A percentile compares a stretch with the other conserved stretches of the same genome.
Conservation (phyloP, 176 grass and related monocot species). For the Tillandsia leiboldiana region DNA sequence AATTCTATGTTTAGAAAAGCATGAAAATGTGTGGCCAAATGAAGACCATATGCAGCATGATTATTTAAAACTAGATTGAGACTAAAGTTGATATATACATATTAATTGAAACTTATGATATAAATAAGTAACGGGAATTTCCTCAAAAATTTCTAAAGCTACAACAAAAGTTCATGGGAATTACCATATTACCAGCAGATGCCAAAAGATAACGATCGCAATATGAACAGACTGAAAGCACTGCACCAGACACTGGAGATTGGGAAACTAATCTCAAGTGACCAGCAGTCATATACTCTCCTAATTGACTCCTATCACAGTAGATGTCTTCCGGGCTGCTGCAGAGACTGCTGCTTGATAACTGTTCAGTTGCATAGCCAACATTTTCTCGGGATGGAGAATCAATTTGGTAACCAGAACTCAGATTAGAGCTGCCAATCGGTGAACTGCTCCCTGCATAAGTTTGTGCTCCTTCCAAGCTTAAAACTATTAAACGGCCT, state of each 20-base stretch:
- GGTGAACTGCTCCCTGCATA: slow-evolving; percentile 35
- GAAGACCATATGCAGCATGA: too few relatives aligned
- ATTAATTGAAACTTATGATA: too few relatives aligned
- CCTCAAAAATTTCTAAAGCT: too few relatives aligned
- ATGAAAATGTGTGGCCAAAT: too few relatives aligned
- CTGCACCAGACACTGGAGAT: slow-evolving; percentile 54
- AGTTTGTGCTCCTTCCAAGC: slow-evolving; percentile 55
- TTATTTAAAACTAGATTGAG: too few relatives aligned
- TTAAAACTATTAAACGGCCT: slow-evolving; percentile 76
- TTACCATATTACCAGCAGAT: slow-evolving; percentile 87
- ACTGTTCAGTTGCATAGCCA: slow-evolving; percentile 64
- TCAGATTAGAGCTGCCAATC: slow-evolving; percentile 48
- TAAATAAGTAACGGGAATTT: too few relatives aligned
- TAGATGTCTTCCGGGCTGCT: slow-evolving; percentile 54
- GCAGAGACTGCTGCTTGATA: slow-evolving; percentile 50
- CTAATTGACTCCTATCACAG: slow-evolving; percentile 52
- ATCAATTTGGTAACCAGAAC: slow-evolving; percentile 39
- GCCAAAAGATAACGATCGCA: slow-evolving; percentile 84
- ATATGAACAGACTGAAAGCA: slow-evolving; percentile 80
- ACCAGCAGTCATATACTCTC: slow-evolving; percentile 43
- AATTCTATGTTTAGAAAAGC: too few relatives aligned
- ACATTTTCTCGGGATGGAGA: slow-evolving; percentile 61
- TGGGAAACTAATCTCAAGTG: slow-evolving; percentile 62
- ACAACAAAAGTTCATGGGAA: slow-evolving; percentile 20
- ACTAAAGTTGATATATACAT: too few relatives aligned